Evolutionary conservation across 164 flowering plant species (phyloP), one percentile per base, ranked within the genome.

Genomic region (Warburgia ugandensis): DNA sequence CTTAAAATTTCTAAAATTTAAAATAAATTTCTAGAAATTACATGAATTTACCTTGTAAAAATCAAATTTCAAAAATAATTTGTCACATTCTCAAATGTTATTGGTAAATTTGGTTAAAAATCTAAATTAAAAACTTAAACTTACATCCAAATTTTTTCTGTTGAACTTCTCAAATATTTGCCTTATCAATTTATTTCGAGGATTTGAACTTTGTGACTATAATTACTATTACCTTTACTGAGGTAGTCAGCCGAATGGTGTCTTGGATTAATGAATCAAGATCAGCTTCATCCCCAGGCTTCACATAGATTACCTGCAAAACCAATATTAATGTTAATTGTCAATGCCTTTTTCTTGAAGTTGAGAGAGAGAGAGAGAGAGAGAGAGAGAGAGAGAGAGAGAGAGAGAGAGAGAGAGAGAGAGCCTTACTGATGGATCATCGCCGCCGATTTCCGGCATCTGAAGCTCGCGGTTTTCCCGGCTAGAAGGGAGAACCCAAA

Each of bases 241-340:
- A 73, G 45, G 71, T 56, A 8, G 73, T 66, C 12, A 90, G 86
- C 49, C 95, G 67, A 55, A 90, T 65, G 0, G 95, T 77, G 46
- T 90, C 97, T 51, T 74, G 86, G 41, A 90, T 45, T 13, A 90
- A 63, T 6, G 95, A 60, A 64, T 82, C 97, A 11, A 90, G 77
- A 56, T 79, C 75, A 52, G 81, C 97, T 72, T 86, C 88, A 42
- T 54, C 42, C 50, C 95, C 95, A 0, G 95, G 97, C 51, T 71
- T 90, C 39, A 83, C 90, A 59, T 82, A 87, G 44, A 84, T 84
- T 14, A 86, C 95, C 95, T 86, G 82, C 64, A 59, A 44, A 59
- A 21, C 28, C 5, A 13, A 31, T 14, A 10, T 21, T 16, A 13
- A 37, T 26, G 19, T 12, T 22, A 20, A 16, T 36, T 6, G 7